Conservation (phyloP, 192 early-diverging fungal genomes). For the Coemansia sp. region DNA sequence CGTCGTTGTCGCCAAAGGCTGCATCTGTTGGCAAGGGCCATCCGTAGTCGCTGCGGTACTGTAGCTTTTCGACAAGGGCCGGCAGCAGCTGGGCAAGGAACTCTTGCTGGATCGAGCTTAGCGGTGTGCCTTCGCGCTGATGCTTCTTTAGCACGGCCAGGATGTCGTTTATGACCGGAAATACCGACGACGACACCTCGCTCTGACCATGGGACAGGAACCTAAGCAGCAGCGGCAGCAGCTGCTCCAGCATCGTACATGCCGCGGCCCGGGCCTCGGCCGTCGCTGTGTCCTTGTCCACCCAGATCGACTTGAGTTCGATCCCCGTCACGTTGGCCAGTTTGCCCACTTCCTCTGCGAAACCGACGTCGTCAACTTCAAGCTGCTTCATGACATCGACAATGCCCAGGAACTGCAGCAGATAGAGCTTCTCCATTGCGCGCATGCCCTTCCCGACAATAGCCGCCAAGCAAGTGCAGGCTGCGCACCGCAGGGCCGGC, state of each 20-base stretch:
- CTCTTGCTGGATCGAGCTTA: conserved; percentile 19
- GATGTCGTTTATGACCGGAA: conserved; percentile 68
- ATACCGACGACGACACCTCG: conserved; percentile 71
- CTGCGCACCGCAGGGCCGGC: conserved; percentile 59
- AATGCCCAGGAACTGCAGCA: conserved; percentile 65
- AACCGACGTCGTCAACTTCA: conserved; percentile 28
- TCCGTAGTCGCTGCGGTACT: conserved; percentile 80
- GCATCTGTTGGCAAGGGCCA: conserved; percentile 45
- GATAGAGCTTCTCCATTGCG: conserved; percentile 77
- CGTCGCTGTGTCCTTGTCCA: conserved; percentile 27
- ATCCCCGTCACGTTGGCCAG: conserved; percentile 37
- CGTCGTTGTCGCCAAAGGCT: conserved; percentile 48
- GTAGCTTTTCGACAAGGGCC: conserved; percentile 78
- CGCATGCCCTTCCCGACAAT: conserved; percentile 92
- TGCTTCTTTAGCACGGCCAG: conserved; percentile 58
- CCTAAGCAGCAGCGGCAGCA: conserved; percentile 72
- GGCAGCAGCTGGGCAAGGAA: conserved; percentile 36
- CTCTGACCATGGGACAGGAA: conserved; percentile 78
- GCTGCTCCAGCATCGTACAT: conserved; percentile 61
- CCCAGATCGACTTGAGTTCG: conserved; percentile 38
- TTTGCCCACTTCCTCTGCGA: conserved; percentile 38
- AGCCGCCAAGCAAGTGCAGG: conserved; percentile 77
- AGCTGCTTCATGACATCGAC: conserved; percentile 34
- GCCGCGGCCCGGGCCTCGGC: conserved; percentile 46
- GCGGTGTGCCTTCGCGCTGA: conserved; percentile 31